These are phyloP conservation scores for Pseudohyphozyma bogoriensis DNA, from an alignment of 768 basidiomycete species.

Conservation along the genomic window DNA sequence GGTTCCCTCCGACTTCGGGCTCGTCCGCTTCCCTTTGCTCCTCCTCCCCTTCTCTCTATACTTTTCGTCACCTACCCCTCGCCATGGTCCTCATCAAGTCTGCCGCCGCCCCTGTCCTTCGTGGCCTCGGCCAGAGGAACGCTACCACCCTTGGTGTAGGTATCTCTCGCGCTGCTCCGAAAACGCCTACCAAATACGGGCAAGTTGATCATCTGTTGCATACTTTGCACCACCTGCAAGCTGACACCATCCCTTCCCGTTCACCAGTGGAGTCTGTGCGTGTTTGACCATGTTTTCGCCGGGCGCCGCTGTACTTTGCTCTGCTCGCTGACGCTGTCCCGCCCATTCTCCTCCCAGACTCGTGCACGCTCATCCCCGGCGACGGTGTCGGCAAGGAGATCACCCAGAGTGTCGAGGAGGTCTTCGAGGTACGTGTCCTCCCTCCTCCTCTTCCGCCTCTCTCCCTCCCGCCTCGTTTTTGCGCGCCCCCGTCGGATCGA, in stretches of 20 bases:
- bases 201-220: too few relatives aligned
- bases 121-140: conserved; percentile 9
- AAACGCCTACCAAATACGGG: conserved; percentile 70
- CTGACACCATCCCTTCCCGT: too few relatives aligned
- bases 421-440: conserved; percentile 65
- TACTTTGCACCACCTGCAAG: too few relatives aligned
- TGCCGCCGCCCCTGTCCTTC: background rate
- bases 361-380: conserved; percentile 92
- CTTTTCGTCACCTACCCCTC: background rate
- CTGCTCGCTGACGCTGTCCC: conserved; percentile 1
- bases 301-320: too few relatives aligned
- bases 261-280: background rate
- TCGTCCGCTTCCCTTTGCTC: background rate
- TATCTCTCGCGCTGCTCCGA: conserved; percentile 13
- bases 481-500: too few relatives aligned
- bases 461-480: too few relatives aligned
- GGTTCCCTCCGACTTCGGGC: background rate
- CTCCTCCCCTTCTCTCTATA: background rate
- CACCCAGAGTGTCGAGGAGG: conserved; percentile 96
- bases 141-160: conserved; percentile 29
- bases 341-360: conserved; percentile 36
- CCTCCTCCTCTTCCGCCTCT: background rate
- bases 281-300: background rate
- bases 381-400: conserved; percentile 97
- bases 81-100: background rate